A percentile compares a stretch with the other conserved stretches of the same genome.
Conservation (phyloP, 257 asterid genomes). For the Sherardia arvensis region DNA sequence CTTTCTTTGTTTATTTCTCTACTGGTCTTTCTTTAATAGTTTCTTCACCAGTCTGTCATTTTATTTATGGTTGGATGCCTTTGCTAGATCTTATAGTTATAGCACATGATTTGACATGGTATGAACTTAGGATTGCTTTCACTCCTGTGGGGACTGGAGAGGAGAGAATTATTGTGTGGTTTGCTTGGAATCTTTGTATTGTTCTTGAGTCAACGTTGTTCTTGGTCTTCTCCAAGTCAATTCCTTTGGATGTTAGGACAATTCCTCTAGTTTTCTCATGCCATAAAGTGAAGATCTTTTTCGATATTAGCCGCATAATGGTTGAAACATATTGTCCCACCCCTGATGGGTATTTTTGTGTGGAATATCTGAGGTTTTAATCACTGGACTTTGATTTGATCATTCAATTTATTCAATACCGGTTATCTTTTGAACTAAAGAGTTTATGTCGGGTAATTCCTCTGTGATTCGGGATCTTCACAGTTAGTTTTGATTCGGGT, state of each 20-base stretch:
- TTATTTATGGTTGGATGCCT: not conserved
- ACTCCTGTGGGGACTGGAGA: not conserved
- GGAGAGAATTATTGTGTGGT: not conserved
- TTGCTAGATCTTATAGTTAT: not conserved
- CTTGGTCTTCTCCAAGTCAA: not conserved
- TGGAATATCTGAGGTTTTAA: not conserved
- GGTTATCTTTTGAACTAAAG: not conserved
- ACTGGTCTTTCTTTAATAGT: conserved; percentile 4
- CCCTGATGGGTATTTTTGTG: not conserved
- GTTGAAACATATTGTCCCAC: not conserved
- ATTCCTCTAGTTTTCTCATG: not conserved
- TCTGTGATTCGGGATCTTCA: too few relatives aligned
- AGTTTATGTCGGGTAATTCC: too few relatives aligned
- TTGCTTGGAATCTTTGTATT: not conserved
- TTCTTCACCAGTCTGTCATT: not conserved
- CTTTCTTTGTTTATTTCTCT: conserved; percentile 1
- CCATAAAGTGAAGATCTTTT: not conserved
- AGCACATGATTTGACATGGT: not conserved
- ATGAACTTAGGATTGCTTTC: not conserved
- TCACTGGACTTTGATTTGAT: not conserved
- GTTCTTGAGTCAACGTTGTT: not conserved
- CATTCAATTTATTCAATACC: too few relatives aligned
- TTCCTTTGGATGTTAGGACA: not conserved
- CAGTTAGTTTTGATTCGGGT: too few relatives aligned
- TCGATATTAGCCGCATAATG: not conserved